Evolutionary conservation across 2,329 filamentous ascomycete genomes (phyloP).

Genomic region (Elsinoe ampelina): DNA sequence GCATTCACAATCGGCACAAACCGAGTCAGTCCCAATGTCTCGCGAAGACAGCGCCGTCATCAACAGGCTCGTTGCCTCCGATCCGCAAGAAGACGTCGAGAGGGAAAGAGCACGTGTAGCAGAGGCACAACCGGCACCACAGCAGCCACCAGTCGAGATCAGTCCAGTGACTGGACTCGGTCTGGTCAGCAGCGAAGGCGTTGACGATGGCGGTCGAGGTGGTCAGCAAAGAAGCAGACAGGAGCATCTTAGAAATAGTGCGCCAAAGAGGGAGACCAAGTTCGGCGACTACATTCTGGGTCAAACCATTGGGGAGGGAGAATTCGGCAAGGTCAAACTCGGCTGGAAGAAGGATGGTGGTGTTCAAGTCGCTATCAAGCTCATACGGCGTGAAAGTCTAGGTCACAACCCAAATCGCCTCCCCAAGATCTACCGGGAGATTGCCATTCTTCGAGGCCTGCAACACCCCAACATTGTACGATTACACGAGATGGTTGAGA

Average conservation of each 20-base stretch:
- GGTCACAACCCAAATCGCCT: conserved; percentile 81
- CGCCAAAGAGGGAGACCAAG: conserved; percentile 62
- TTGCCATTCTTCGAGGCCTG: conserved; percentile 76
- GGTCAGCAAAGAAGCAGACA: conserved; percentile 40
- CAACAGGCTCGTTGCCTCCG: conserved; percentile 65
- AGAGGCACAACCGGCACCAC: conserved; percentile 39
- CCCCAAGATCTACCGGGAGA: conserved; percentile 95
- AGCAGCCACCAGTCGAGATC: conserved; percentile 23
- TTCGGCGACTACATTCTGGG: conserved; percentile 95
- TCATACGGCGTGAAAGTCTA: conserved; percentile 85
- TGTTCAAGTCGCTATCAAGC: conserved; percentile 90
- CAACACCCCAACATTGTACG: conserved; percentile 96
- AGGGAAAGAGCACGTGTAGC: conserved; percentile 61
- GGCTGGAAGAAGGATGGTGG: conserved; percentile 96
- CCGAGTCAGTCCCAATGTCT: conserved; percentile 41
- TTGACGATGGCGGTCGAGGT: conserved; percentile 37
- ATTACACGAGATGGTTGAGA: conserved; percentile 97
- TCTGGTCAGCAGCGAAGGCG: conserved; percentile 41
- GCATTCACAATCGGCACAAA: conserved; percentile 29
- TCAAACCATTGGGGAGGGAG: conserved; percentile 91
- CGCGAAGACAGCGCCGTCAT: conserved; percentile 73
- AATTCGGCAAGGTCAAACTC: conserved; percentile 97
- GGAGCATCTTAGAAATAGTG: conserved; percentile 45
- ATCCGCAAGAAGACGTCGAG: conserved; percentile 63
- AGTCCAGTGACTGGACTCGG: conserved; percentile 40